A percentile compares a stretch with the other conserved stretches of the same genome.
These are phyloP conservation scores for Debaryomyces subglobosus DNA, from an alignment of 1,139 yeast genomes.

Conservation along the genomic window DNA sequence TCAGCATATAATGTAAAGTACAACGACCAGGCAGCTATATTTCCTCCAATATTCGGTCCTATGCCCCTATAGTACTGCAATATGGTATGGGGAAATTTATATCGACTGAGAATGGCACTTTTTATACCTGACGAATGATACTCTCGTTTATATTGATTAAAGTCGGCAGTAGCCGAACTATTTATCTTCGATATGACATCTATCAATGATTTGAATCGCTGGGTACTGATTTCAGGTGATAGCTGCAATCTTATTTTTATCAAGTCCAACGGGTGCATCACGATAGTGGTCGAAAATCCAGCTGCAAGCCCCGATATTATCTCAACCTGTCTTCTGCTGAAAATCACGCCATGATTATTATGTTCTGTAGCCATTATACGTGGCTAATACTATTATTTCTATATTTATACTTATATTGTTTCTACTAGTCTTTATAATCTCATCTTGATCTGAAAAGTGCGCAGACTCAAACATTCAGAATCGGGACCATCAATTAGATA, in stretches of 20 bases:
- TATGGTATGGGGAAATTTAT: conserved; percentile 11
- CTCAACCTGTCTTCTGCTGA: conserved; percentile 38
- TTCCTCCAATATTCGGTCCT: conserved; percentile 78
- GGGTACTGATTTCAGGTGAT: conserved; percentile 14
- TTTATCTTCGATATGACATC: conserved; percentile 25
- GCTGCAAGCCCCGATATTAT: conserved; percentile 78
- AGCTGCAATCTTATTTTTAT: conserved; percentile 79
- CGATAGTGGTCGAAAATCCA: conserved; percentile 76
- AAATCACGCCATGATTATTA: conserved; percentile 7
- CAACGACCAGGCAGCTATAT: conserved; percentile 84
- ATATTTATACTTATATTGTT: neutral
- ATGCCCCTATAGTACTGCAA: conserved; percentile 69
- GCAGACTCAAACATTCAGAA: neutral
- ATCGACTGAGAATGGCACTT: conserved; percentile 2
- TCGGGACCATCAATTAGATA: neutral
- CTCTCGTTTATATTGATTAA: neutral
- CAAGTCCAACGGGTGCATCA: conserved; percentile 88
- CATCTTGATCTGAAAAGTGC: neutral
- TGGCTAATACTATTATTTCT: neutral
- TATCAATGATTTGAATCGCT: conserved; percentile 15
- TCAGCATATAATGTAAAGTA: conserved; percentile 77
- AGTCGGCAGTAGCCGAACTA: conserved; percentile 15
- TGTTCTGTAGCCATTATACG: neutral
- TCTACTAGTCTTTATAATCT: conserved; percentile 1
- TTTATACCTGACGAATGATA: neutral